These are phyloP conservation scores for Diphasiastrum complanatum DNA, from an alignment of 83 land plant genomes.

Conservation along the genomic window DNA sequence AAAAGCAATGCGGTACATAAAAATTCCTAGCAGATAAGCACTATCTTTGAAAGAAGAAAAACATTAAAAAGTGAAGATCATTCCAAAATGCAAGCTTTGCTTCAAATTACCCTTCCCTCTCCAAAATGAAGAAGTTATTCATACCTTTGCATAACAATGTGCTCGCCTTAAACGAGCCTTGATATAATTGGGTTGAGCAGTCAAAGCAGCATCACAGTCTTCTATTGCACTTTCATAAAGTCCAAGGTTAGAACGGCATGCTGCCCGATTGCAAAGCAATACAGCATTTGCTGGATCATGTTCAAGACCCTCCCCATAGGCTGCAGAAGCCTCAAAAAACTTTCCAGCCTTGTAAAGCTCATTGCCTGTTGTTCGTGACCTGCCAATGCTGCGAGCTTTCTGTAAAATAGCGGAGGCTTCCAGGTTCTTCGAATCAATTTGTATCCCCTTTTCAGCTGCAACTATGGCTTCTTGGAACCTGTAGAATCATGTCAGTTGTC, in stretches of 20 bases:
- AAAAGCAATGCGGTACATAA: no score
- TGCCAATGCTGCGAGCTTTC: not conserved
- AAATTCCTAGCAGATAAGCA: no score
- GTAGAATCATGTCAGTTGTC: no score
- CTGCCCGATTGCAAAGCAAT: constrained; percentile 8
- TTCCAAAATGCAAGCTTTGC: no score
- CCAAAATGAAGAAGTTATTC: no score
- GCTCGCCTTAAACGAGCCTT: constrained; percentile 12
- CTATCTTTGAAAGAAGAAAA: no score
- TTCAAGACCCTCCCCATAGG: constrained; percentile 11
- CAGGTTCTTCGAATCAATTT: not conserved
- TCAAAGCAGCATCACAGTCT: constrained; percentile 14
- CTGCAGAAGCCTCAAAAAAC: constrained; percentile 4
- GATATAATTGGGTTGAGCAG: constrained; percentile 3
- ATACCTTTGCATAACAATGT: constrained; percentile 9
- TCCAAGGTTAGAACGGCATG: constrained; percentile 7
- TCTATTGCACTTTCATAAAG: constrained; percentile 10
- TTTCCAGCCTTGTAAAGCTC: constrained; percentile 12
- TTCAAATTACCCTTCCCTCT: no score
- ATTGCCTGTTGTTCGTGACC: constrained; percentile 2
- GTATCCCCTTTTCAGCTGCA: not conserved
- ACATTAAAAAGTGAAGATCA: no score
- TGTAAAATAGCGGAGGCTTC: not conserved
- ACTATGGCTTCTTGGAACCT: no score
- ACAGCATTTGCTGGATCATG: constrained; percentile 10